phyloP scores from a whole-genome alignment of 2,329 filamentous ascomycete species.

The Lizonia empirigonia region DNA sequence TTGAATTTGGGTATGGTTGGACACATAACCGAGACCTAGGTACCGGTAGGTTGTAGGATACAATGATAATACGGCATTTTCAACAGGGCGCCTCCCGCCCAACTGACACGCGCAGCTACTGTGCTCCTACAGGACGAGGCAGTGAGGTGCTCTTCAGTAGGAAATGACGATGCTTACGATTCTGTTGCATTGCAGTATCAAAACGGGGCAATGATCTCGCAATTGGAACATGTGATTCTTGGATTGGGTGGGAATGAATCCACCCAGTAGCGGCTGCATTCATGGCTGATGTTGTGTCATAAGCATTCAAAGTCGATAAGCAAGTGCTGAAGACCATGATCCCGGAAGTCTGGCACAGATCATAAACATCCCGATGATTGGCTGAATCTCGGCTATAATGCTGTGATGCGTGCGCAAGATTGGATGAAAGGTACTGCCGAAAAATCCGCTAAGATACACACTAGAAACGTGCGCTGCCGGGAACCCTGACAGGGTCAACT shows the following conservation, averaged over 20 bases:
- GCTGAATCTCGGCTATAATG: conserved; percentile 36
- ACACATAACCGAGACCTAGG: background rate
- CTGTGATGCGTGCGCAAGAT: conserved; percentile 34
- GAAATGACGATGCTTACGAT: background rate
- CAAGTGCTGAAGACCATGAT: conserved; percentile 29
- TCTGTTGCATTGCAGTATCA: conserved; percentile 2
- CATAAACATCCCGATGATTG: conserved; percentile 36
- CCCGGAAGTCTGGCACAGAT: conserved; percentile 35
- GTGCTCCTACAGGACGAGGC: background rate
- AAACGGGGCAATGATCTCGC: conserved; percentile 10
- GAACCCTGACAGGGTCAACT: conserved; percentile 20
- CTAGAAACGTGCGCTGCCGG: conserved; percentile 34
- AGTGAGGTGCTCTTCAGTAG: background rate
- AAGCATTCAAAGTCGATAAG: conserved; percentile 38
- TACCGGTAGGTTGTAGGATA: no score
- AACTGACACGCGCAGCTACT: background rate
- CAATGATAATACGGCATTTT: background rate
- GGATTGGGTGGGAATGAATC: background rate
- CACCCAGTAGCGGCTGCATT: background rate
- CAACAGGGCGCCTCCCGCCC: background rate
- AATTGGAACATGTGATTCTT: conserved; percentile 3
- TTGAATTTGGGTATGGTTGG: background rate
- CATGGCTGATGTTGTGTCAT: conserved; percentile 16
- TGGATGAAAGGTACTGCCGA: conserved; percentile 22
- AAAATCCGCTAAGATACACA: conserved; percentile 24